Evolutionary conservation across 768 basidiomycete species (phyloP), one percentile per base, ranked within the genome.

Genomic region (Dendrothele bispora): DNA sequence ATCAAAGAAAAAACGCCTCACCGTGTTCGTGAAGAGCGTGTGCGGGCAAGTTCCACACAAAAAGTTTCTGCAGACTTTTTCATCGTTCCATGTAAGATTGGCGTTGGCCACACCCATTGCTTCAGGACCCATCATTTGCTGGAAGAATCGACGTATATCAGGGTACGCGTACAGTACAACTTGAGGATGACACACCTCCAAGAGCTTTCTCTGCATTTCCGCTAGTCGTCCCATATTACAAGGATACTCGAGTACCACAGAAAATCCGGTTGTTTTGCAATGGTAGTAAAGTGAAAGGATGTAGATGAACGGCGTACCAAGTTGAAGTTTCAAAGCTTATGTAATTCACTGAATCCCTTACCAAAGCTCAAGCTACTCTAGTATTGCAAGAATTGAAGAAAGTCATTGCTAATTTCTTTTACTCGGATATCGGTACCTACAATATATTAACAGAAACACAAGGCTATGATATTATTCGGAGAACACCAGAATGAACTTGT

Each of bases 71-170:
- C 97, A 98, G 7, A 98, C 95, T 78, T 98, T 98, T 59, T 95
- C 94, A 69, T 95, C 91, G 26, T 83, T 86, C 90, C 94, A 95
- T 54, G 86, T 83, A 50, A 97, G 76, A 70, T 98, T 95, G 55
- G 88, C 86, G 57, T 91, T 92, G 37, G 90, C 84, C 36, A 94
- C 86, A 59, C 97, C 97, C 92, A 99, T 95, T 17, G 97, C 94
- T 72, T 99, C 95, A 38, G 95, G 90, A n/a, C 93, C 95, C 95
- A 98, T 98, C 93, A 95, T 97, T 95, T 97, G 95, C 95, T 97
- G 55, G 43, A 53, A 43, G 51, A 50, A 42, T 20, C 35, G 49
- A 51, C 65, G 25, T 40, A 15, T 32, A 21, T 11, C 21, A 46
- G 21, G 37, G 10, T 18, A 18, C 15, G 27, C 26, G 22, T 28